Evolutionary conservation across 345 rosid species (phyloP).

Genomic region (Bruguiera sexangula): DNA sequence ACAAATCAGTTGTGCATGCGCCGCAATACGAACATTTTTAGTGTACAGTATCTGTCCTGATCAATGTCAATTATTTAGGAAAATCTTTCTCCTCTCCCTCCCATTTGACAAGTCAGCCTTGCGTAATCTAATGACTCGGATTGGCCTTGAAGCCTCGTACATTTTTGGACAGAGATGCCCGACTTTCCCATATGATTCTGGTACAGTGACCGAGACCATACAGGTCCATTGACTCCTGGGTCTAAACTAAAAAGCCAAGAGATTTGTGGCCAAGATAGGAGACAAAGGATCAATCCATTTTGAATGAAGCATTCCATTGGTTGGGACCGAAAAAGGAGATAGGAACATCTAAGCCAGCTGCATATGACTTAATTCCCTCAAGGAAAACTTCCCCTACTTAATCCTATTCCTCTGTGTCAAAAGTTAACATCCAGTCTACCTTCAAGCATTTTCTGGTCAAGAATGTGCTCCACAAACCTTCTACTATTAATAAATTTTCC

Average conservation of each 20-base stretch:
- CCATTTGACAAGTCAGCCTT: neutral
- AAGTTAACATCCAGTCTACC: neutral
- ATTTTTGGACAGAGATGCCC: too few species aligned
- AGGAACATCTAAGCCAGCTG: neutral
- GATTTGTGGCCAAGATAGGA: neutral
- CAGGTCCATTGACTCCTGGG: too few species aligned
- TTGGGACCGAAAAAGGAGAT: neutral
- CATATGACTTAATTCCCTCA: neutral
- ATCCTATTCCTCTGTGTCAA: neutral
- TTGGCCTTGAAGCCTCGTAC: too few species aligned
- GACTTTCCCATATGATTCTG: too few species aligned
- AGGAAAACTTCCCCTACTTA: neutral
- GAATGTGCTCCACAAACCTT: conserved; percentile 9
- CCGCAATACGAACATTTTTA: neutral
- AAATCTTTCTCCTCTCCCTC: neutral
- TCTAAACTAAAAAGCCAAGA: too few species aligned
- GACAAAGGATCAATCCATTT: too few species aligned
- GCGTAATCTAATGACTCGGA: too few species aligned
- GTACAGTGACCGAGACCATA: too few species aligned
- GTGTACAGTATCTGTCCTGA: neutral
- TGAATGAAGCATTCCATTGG: too few species aligned
- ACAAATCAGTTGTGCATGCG: conserved; percentile 18
- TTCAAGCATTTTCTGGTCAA: conserved; percentile 1
- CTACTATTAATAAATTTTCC: neutral
- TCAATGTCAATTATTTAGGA: neutral